phyloP scores from a whole-genome alignment of 2,329 filamentous ascomycete species.

The Cladophialophora immunda region DNA sequence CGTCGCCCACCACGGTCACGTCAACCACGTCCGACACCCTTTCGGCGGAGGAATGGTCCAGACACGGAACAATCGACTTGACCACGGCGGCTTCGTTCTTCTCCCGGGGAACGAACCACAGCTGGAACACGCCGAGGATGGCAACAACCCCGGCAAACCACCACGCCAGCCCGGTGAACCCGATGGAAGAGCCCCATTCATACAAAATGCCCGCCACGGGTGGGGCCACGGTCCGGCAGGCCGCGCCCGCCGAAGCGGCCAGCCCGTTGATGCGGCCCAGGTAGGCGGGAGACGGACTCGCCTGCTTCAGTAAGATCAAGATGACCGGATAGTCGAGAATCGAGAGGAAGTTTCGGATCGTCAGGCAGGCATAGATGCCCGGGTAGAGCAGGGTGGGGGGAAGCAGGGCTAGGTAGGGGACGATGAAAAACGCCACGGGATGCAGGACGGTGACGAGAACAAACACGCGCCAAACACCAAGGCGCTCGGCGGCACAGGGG shows the following conservation, averaged over 20 bases:
- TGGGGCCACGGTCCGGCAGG: constrained; percentile 73
- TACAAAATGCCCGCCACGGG: constrained; percentile 74
- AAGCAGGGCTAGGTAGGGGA: constrained; percentile 72
- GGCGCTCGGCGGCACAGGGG: constrained; percentile 67
- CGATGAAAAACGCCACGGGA: constrained; percentile 72
- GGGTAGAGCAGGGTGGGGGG: constrained; percentile 63
- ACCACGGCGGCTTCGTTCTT: constrained; percentile 53
- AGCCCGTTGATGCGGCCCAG: constrained; percentile 77
- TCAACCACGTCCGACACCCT: constrained; percentile 39
- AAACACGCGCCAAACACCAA: constrained; percentile 75
- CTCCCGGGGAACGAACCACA: constrained; percentile 63
- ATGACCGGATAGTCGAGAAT: constrained; percentile 74
- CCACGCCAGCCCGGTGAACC: constrained; percentile 70
- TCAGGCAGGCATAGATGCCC: constrained; percentile 72
- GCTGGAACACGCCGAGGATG: constrained; percentile 63
- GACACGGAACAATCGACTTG: constrained; percentile 46
- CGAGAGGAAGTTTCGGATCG: constrained; percentile 72
- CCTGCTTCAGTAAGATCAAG: constrained; percentile 77
- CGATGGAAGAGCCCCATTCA: constrained; percentile 64
- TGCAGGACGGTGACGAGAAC: constrained; percentile 71
- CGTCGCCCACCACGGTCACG: constrained; percentile 36
- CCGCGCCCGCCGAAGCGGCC: constrained; percentile 75
- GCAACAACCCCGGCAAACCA: constrained; percentile 67
- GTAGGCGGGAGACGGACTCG: constrained; percentile 68
- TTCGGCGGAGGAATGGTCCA: constrained; percentile 29